Evolutionary conservation across 345 rosid species (phyloP), one percentile per base, ranked within the genome.

Genomic region (Eucalyptus dawsonii): DNA sequence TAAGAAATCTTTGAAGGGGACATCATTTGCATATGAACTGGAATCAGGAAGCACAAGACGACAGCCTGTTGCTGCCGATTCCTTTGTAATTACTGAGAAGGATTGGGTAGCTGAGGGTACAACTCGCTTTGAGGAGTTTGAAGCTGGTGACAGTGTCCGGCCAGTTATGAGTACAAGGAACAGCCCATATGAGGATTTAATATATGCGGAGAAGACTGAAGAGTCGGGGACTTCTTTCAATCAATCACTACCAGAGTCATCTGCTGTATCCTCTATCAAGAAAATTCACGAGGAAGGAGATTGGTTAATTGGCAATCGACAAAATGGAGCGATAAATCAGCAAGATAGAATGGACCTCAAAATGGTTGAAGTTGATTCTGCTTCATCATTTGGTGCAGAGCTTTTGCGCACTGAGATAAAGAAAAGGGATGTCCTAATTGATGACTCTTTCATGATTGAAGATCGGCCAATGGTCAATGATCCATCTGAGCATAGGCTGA

Each of bases 371-470:
- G 91, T 90, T 65, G 94, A 93, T 86, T 92, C 91, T 89, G 91
- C 90, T 91, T 90, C 93, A 56, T 87, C 92, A 83, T 67, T 93
- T 56, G 89, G 88, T 85, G 94, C 93, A 49, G 93, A 91, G 85
- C 67, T 88, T 56, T 87, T 88, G 86, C 88, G 22, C 60, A 44
- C 44, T 10, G 92, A 92, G 91, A 90, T 91, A 76, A 94, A 89
- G 62, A 95, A 92, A 87, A 94, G 93, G 62, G 95, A 94, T 87
- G 93, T 91, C 89, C 88, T 92, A 81, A 92, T 91, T 16, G 98
- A 98, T 92, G 99, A 98, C 92, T 98, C 99, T 44, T 97, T 98
- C 90, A 96, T 98, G 95, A 93, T 98, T 90, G 97, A 95, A 92
- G 92, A 91, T 91, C 95, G 96, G 86, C 69, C 91, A 10, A 72